phyloP scores from a whole-genome alignment of 208 protist species.

The Acanthamoeba quina region DNA sequence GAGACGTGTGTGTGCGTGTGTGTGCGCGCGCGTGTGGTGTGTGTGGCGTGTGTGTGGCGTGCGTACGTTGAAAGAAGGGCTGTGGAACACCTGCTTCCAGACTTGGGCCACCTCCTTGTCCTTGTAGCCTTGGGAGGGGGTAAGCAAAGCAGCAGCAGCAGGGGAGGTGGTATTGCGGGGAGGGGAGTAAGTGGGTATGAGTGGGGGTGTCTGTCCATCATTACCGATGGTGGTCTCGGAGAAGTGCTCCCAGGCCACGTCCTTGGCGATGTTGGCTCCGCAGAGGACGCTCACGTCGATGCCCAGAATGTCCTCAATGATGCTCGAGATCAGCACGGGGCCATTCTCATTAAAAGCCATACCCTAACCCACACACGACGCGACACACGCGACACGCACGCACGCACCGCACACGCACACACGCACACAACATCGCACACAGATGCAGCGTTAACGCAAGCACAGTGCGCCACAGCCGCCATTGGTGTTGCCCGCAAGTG shows the following conservation, averaged over 20 bases:
- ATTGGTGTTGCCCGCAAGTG: neutral
- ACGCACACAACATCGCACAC: neutral
- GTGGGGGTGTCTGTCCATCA: too few species aligned
- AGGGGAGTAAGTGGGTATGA: neutral
- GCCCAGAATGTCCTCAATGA: constrained; percentile 18
- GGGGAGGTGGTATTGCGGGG: neutral
- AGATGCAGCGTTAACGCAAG: neutral
- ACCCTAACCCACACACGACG: neutral
- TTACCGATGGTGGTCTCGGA: constrained; percentile 87
- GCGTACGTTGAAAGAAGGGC: constrained; percentile 70
- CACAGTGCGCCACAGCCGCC: too few species aligned
- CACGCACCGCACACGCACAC: neutral
- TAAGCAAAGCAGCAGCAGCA: neutral
- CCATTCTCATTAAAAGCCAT: constrained; percentile 64
- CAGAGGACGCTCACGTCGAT: constrained; percentile 81
- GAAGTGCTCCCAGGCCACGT: constrained; percentile 86
- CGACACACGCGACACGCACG: neutral
- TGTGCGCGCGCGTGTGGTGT: too few species aligned
- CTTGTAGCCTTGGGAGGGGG: constrained; percentile 6
- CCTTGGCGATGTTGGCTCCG: constrained; percentile 88
- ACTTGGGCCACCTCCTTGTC: constrained; percentile 37
- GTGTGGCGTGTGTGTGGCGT: neutral
- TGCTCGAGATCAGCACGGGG: constrained; percentile 63
- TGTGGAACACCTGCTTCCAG: constrained; percentile 79
- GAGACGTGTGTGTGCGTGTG: too few species aligned